These are phyloP conservation scores for Citrullus amarus DNA, from an alignment of 306 rosid genomes.

Conservation along the genomic window DNA sequence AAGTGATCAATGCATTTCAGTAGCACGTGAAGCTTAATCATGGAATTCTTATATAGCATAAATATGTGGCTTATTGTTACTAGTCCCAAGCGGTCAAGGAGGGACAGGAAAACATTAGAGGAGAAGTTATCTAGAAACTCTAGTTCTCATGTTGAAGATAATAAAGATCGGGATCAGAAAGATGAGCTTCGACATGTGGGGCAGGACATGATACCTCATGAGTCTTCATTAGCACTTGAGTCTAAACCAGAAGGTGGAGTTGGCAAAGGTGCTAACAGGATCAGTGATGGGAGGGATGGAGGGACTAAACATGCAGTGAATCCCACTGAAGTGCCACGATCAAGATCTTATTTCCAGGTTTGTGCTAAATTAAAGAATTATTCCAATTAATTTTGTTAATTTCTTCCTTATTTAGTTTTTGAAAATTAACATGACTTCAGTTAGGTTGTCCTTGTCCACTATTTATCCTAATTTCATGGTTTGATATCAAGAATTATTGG, in stretches of 20 bases:
- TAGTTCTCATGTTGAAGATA: slow-evolving; percentile 25
- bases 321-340: slow-evolving; percentile 32
- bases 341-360: slow-evolving; percentile 65
- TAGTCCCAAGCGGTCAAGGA: slow-evolving; percentile 75
- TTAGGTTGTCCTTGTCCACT: background rate
- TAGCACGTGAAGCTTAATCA: background rate
- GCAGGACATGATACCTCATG: slow-evolving; percentile 29
- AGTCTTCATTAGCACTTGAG: slow-evolving; percentile 16
- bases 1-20: background rate
- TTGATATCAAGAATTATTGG: background rate
- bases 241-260: slow-evolving; percentile 28
- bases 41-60: slow-evolving; percentile 2
- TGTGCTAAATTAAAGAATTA: slow-evolving; percentile 8
- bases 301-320: slow-evolving; percentile 32
- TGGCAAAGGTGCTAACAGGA: slow-evolving; percentile 31
- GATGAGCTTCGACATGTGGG: slow-evolving; percentile 12
- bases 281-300: slow-evolving; percentile 22
- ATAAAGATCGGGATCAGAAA: slow-evolving; percentile 30
- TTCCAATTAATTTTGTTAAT: background rate
- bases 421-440: background rate
- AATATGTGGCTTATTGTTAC: slow-evolving; percentile 11
- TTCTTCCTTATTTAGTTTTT: background rate
- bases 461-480: background rate
- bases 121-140: slow-evolving; percentile 24
- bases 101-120: slow-evolving; percentile 44